A percentile compares a stretch with the other conserved stretches of the same genome.
Evolutionary conservation across 306 rosid genomes (phyloP).

Genomic region (Rosa lucieae): DNA sequence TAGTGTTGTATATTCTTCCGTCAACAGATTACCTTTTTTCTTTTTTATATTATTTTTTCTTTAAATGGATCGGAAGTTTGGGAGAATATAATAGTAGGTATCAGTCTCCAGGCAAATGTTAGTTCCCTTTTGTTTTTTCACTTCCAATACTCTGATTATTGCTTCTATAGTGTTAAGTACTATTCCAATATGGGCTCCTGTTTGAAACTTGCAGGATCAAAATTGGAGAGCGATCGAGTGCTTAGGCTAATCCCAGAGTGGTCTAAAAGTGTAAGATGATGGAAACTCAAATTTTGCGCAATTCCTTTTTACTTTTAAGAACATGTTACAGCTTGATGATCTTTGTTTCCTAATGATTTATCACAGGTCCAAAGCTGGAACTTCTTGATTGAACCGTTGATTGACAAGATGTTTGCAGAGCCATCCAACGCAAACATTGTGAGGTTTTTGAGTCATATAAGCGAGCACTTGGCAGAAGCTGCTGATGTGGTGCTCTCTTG

Average conservation of each 20-base stretch:
- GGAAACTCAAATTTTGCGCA: neutral
- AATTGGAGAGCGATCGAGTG: conserved; percentile 64
- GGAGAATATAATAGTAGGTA: neutral
- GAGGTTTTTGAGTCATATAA: conserved; percentile 71
- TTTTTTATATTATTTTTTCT: neutral
- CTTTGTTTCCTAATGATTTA: conserved; percentile 1
- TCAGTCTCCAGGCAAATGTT: neutral
- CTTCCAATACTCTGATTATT: conserved; percentile 5
- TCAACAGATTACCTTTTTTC: neutral
- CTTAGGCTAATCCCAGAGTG: conserved; percentile 77
- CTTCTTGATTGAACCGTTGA: conserved; percentile 64
- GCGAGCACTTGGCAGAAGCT: conserved; percentile 65
- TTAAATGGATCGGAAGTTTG: neutral
- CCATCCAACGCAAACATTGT: conserved; percentile 82
- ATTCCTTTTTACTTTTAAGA: neutral
- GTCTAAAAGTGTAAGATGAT: conserved; percentile 82
- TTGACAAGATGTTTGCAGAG: conserved; percentile 84
- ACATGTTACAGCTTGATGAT: conserved; percentile 18
- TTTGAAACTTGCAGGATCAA: conserved; percentile 52
- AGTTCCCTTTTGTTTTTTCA: neutral
- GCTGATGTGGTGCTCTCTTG: conserved; percentile 60
- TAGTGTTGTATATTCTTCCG: neutral
- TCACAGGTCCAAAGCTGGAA: conserved; percentile 82
- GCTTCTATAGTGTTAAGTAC: conserved; percentile 11
- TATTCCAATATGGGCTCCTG: conserved; percentile 18